Conservation (phyloP, 2,329 filamentous ascomycete genomes). For the Chrysosporium queenslandicum region DNA sequence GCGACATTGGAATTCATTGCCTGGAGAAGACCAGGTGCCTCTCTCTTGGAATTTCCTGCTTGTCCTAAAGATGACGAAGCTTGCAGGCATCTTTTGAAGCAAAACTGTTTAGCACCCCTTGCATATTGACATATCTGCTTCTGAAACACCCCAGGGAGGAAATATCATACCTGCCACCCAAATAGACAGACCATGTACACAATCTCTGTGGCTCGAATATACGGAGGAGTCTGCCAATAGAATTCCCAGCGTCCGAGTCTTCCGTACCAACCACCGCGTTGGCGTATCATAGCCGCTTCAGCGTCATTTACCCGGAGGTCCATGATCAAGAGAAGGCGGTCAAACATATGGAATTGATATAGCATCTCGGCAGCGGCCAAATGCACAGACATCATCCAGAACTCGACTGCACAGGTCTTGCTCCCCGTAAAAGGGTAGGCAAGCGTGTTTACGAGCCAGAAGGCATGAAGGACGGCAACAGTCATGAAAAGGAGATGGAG, state of each 20-base stretch:
- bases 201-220: not conserved
- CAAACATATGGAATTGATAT: slow-evolving; percentile 51
- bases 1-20: slow-evolving; percentile 36
- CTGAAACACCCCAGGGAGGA: not conserved
- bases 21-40: slow-evolving; percentile 44
- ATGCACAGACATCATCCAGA: slow-evolving; percentile 54
- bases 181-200: not conserved
- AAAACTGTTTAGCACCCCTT: not conserved
- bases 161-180: slow-evolving; percentile 20
- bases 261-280: not conserved
- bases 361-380: slow-evolving; percentile 53
- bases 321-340: slow-evolving; percentile 35
- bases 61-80: slow-evolving; percentile 48
- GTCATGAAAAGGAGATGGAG: slow-evolving; percentile 19
- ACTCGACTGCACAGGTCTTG: slow-evolving; percentile 45
- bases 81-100: slow-evolving; percentile 42
- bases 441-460: slow-evolving; percentile 20
- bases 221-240: not conserved
- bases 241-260: not conserved
- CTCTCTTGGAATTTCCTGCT: slow-evolving; percentile 52
- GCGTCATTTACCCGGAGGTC: not conserved
- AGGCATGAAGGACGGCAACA: slow-evolving; percentile 23
- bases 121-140: not conserved
- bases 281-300: not conserved
- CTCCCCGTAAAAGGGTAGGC: slow-evolving; percentile 21